phyloP scores from a whole-genome alignment of 495 filamentous ascomycete genomes.

The Monascus purpureus region DNA sequence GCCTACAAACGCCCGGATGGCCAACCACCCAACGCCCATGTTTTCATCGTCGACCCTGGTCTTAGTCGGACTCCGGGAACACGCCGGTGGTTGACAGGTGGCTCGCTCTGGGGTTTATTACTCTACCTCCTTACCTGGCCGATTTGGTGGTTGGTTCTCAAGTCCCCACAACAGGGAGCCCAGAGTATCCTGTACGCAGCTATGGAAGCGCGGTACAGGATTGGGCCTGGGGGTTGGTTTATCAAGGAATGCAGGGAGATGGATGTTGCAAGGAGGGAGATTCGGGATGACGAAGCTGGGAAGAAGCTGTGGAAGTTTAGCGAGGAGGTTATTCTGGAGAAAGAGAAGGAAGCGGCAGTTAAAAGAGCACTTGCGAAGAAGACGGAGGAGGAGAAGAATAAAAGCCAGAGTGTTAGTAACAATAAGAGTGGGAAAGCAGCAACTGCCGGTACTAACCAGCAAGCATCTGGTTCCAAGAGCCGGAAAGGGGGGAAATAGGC shows the following conservation, averaged over 20 bases:
- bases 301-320: slow-evolving; percentile 80
- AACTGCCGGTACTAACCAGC: slow-evolving; percentile 17
- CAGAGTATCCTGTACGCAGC: slow-evolving; percentile 75
- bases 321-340: slow-evolving; percentile 67
- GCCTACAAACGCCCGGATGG: slow-evolving; percentile 70
- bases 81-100: slow-evolving; percentile 70
- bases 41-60: slow-evolving; percentile 78
- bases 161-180: slow-evolving; percentile 66
- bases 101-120: slow-evolving; percentile 66
- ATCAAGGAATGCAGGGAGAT: slow-evolving; percentile 82
- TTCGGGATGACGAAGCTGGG: slow-evolving; percentile 63
- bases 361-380: slow-evolving; percentile 55
- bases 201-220: slow-evolving; percentile 59
- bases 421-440: slow-evolving; percentile 6
- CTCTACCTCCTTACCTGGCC: slow-evolving; percentile 68
- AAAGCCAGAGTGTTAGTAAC: slow-evolving; percentile 12
- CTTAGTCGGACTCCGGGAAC: slow-evolving; percentile 73
- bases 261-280: slow-evolving; percentile 51
- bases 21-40: slow-evolving; percentile 61
- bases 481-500: slow-evolving; percentile 16
- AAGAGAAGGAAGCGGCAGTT: slow-evolving; percentile 69
- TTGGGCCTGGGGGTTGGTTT: slow-evolving; percentile 52
- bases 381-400: slow-evolving; percentile 35
- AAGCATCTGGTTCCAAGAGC: slow-evolving; percentile 29
- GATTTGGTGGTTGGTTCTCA: slow-evolving; percentile 77